Conservation (phyloP, 139 green algal genomes). For the Micractinium conductrix region DNA sequence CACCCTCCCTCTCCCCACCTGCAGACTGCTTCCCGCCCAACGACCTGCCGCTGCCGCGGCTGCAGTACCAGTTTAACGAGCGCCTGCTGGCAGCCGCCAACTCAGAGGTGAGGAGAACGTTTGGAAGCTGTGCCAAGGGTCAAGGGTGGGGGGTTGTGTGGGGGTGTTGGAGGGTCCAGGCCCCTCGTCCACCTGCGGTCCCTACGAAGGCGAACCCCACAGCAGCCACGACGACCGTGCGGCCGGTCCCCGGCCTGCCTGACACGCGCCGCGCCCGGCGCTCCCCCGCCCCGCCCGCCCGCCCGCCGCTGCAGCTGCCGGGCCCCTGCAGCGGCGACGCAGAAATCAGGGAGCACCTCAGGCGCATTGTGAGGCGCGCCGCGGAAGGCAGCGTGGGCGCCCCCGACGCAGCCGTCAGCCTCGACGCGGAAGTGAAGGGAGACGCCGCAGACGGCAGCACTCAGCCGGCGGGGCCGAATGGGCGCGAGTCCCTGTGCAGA, state of each 20-base stretch:
- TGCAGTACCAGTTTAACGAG: slow-evolving; percentile 71
- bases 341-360: background rate
- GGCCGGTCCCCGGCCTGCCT: too few relatives aligned
- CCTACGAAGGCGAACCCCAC: too few relatives aligned
- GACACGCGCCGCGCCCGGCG: too few relatives aligned
- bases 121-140: too few relatives aligned
- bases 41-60: slow-evolving; percentile 61
- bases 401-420: background rate
- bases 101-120: background rate
- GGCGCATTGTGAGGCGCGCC: background rate
- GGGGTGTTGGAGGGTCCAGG: too few relatives aligned
- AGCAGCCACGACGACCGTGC: too few relatives aligned
- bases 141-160: too few relatives aligned
- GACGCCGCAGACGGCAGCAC: too few relatives aligned
- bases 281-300: too few relatives aligned
- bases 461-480: too few relatives aligned
- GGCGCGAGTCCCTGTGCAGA: too few relatives aligned
- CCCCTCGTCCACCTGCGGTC: too few relatives aligned
- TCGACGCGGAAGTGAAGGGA: background rate
- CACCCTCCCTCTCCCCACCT: background rate
- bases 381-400: slow-evolving; percentile 11
- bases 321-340: background rate
- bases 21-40: slow-evolving; percentile 60
- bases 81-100: slow-evolving; percentile 43
- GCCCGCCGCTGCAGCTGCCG: background rate